Evolutionary conservation across 352 stramenopile genomes (phyloP), one percentile per base, ranked within the genome.

Genomic region (Pythium guiyangense): DNA sequence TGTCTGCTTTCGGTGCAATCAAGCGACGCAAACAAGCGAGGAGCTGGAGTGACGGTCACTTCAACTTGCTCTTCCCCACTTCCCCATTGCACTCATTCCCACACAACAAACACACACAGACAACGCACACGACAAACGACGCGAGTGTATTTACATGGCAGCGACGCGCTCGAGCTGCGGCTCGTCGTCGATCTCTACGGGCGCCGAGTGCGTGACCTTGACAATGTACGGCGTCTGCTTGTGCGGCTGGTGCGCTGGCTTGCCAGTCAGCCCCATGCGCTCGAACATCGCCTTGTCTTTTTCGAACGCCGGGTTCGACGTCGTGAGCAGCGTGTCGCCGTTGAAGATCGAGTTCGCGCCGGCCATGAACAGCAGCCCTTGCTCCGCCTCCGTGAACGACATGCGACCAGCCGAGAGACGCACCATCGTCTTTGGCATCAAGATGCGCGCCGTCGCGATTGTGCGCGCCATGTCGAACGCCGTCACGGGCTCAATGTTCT

Each of bases 261-360:
- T 99, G 54, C 95, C 95, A 17, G 81, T 78, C 49, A 99, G 90
- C 15, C 96, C 96, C 62, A 99, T 88, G 70, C 96, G 96, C 34
- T 89, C 62, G 57, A 99, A 99, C 61, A 99, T 82, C 35, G 70
- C 67, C 66, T 93, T 87, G 77, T 99, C 96, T 60, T 95, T 89
- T 66, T 98, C 91, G 67, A 98, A 98, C 60, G 92, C 94, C 22
- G 94, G 94, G 79, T 99, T 99, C 57, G 86, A 71, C 18, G 96
- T 99, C 31, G 96, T 99, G 42, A 99, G 76, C 45, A 99, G 80
- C 71, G 94, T 98, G 76, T 99, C 96, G 34, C 96, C 96, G 73
- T 98, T 98, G 69, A 99, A 99, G 73, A 99, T 98, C 57, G 92
- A 98, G 84, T 99, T 99, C 56, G 96, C 96, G 20, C 96, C 96